Evolutionary conservation across 2,329 filamentous ascomycete species (phyloP), one percentile per base, ranked within the genome.

Genomic region (Aspergillus cejpii): DNA sequence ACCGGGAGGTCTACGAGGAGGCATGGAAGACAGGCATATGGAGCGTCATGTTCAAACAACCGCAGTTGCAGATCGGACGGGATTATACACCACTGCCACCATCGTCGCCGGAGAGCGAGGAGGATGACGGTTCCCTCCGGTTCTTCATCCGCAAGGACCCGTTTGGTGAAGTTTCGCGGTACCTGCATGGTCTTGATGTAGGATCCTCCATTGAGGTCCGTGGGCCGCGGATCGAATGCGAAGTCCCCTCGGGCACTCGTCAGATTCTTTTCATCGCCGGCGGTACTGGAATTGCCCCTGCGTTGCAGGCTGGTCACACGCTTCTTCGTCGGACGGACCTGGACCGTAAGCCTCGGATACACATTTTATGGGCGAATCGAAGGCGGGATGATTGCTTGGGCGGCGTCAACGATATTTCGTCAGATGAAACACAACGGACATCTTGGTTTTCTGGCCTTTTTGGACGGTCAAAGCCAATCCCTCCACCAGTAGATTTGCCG

Each of bases 31-130:
- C 78, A 44, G 84, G 85, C 3, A 75, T 94, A 33, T 94, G 88
- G 85, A 89, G 84, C 51, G 84, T 97, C 26, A 85, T 96, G 71
- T 81, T 95, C 61, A 95, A 94, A 70, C 92, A 97, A 69, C 92
- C 92, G 2, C 83, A 95, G 64, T 70, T 97, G 45, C 90, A 96
- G 68, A 94, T 98, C 56, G 87, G 87, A 34, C 74, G 92, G 50
- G 83, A 88, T 46, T 98, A 98, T 67, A 97, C 92, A 3, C 89
- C 91, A 0, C 72, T 98, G 0, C 91, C 60, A 4, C 47, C 53
- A 28, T 57, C 51, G 12, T 55, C 57, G 1, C 45, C 52, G 11
- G 55, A 34, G 3, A 17, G 54, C 14, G 57, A 56, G 6, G 56
- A 65, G 27, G 56, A 64, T 24, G 53, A 63, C 26, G 68, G 73